These are phyloP conservation scores for Aaosphaeria arxii DNA, from an alignment of 2,329 filamentous ascomycete species.

Conservation along the genomic window DNA sequence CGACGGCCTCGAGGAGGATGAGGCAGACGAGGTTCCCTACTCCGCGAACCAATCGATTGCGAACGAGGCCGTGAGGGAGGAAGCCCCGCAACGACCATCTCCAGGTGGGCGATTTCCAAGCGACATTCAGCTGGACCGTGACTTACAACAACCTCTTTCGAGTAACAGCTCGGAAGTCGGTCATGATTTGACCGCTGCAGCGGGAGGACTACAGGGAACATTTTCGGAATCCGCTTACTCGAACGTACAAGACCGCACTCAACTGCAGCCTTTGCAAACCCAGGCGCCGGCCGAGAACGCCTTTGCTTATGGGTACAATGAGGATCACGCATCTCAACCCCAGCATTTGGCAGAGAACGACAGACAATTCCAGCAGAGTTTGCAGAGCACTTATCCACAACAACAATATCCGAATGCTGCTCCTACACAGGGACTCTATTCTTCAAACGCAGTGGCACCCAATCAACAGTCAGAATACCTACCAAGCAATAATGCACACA, in stretches of 20 bases:
- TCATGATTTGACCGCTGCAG: slow-evolving; percentile 58
- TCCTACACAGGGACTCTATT: neutral
- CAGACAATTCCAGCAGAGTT: neutral
- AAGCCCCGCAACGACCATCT: slow-evolving; percentile 64
- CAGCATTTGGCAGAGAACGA: slow-evolving; percentile 5
- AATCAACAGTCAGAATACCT: slow-evolving; percentile 8
- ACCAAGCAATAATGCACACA: neutral
- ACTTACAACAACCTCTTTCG: slow-evolving; percentile 79
- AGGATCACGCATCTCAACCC: slow-evolving; percentile 10
- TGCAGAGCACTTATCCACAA: slow-evolving; percentile 9
- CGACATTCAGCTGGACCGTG: slow-evolving; percentile 83
- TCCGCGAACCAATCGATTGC: slow-evolving; percentile 55
- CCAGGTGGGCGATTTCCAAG: slow-evolving; percentile 96
- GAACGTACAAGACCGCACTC: slow-evolving; percentile 1
- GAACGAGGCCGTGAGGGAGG: slow-evolving; percentile 32
- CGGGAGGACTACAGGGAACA: slow-evolving; percentile 51
- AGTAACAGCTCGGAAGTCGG: slow-evolving; percentile 72
- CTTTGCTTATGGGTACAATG: slow-evolving; percentile 10
- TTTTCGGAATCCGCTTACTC: slow-evolving; percentile 11
- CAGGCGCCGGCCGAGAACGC: slow-evolving; percentile 1
- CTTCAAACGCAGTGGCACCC: slow-evolving; percentile 1
- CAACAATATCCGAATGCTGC: slow-evolving; percentile 4
- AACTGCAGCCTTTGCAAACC: neutral
- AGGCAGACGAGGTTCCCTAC: slow-evolving; percentile 64
- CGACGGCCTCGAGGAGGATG: slow-evolving; percentile 47